These are phyloP conservation scores for Aspergillus coremiiformis DNA, from an alignment of 495 filamentous ascomycete genomes.

Conservation along the genomic window DNA sequence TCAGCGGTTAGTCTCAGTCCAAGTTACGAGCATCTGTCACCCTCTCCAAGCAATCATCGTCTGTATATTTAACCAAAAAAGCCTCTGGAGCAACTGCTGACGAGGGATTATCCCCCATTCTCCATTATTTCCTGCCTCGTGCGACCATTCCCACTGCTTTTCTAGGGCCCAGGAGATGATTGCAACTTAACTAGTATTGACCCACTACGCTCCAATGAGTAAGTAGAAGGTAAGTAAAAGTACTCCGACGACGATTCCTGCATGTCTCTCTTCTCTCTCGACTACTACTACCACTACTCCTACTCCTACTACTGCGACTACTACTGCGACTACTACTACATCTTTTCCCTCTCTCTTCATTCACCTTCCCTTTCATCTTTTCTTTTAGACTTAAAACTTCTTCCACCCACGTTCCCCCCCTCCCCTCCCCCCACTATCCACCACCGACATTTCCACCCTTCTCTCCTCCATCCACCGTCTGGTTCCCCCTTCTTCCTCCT, in stretches of 20 bases:
- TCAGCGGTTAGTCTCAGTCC: neutral
- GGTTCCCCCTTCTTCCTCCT: neutral
- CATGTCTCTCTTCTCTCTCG: neutral
- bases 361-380: neutral
- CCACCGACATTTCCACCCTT: slow-evolving; percentile 3
- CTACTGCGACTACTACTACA: neutral
- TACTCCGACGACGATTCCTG: neutral
- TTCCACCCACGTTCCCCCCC: slow-evolving; percentile 2
- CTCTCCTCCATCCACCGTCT: neutral
- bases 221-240: neutral
- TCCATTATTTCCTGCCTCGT: neutral
- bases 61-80: neutral
- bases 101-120: neutral
- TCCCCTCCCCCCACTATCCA: slow-evolving; percentile 5
- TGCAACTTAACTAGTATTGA: neutral
- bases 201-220: neutral
- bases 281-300: neutral
- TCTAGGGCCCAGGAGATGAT: too few relatives aligned
- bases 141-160: neutral
- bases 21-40: slow-evolving; percentile 2
- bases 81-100: neutral
- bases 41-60: neutral
- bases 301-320: neutral
- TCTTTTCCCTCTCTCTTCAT: neutral
- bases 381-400: neutral